phyloP scores from a whole-genome alignment of 352 stramenopile species.

The Globisporangium alternatum region DNA sequence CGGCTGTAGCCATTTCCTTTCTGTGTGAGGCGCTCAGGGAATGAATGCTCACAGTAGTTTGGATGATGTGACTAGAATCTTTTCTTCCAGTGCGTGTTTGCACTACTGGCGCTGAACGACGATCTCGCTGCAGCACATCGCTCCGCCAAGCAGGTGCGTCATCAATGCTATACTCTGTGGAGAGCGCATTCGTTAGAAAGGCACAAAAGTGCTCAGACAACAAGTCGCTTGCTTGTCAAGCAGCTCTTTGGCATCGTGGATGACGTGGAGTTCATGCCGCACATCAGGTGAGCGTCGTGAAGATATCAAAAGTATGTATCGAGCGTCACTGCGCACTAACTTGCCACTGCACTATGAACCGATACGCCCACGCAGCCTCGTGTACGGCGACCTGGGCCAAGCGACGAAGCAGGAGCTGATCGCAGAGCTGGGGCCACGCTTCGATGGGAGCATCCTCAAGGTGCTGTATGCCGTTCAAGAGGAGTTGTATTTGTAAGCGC shows the following conservation, averaged over 20 bases:
- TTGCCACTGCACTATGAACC: neutral
- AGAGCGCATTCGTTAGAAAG: too few relatives aligned
- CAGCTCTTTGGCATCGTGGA: constrained; percentile 41
- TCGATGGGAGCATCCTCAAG: constrained; percentile 31
- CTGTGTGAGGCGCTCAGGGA: neutral
- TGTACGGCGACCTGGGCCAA: constrained; percentile 49
- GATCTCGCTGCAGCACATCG: constrained; percentile 34
- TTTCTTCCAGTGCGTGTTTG: constrained; percentile 75
- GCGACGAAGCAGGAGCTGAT: constrained; percentile 29
- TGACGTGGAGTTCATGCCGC: constrained; percentile 53
- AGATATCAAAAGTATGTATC: constrained; percentile 3
- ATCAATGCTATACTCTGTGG: neutral
- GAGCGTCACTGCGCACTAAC: neutral
- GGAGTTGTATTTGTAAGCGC: neutral
- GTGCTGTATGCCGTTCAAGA: constrained; percentile 16
- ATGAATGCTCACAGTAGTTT: neutral
- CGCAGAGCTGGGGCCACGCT: constrained; percentile 33
- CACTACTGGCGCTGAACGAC: constrained; percentile 35
- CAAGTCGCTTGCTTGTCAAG: neutral
- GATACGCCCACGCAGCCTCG: constrained; percentile 25
- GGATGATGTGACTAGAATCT: constrained; percentile 14
- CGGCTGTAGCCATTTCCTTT: neutral
- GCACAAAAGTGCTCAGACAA: neutral
- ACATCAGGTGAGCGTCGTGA: constrained; percentile 42
- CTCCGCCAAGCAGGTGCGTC: constrained; percentile 36